Evolutionary conservation across 345 rosid genomes (phyloP).

Genomic region (Lepidium africanum): DNA sequence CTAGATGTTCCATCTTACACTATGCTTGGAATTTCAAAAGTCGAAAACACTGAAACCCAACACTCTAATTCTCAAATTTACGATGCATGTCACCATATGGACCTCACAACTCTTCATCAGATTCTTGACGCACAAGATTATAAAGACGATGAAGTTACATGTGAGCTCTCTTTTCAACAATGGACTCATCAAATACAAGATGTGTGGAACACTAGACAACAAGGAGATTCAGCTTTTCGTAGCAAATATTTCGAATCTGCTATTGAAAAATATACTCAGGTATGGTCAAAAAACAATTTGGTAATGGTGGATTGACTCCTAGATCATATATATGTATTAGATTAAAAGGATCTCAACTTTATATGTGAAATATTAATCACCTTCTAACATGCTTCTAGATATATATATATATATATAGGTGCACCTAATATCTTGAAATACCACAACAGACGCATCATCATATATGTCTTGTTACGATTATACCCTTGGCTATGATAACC

Average conservation of each 20-base stretch:
- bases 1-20: conserved; percentile 70
- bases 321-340: too few species aligned
- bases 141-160: conserved; percentile 84
- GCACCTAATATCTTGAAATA: too few species aligned
- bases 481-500: too few species aligned
- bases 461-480: too few species aligned
- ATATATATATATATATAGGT: too few species aligned
- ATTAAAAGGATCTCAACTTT: too few species aligned
- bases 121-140: conserved; percentile 68
- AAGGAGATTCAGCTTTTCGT: conserved; percentile 75
- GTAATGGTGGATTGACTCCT: too few species aligned
- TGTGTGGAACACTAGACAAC: conserved; percentile 80
- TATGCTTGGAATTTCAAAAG: conserved; percentile 73
- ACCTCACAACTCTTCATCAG: conserved; percentile 84
- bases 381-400: too few species aligned
- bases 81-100: conserved; percentile 76
- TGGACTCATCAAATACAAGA: conserved; percentile 92
- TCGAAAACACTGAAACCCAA: conserved; percentile 54
- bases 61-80: conserved; percentile 64
- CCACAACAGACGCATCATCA: too few species aligned
- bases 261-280: conserved; percentile 83
- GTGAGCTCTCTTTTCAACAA: conserved; percentile 94
- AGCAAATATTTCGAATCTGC: conserved; percentile 63
- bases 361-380: too few species aligned
- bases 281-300: neutral